Evolutionary conservation across 2,329 filamentous ascomycete genomes (phyloP).

Genomic region (Raffaelea albimanens): DNA sequence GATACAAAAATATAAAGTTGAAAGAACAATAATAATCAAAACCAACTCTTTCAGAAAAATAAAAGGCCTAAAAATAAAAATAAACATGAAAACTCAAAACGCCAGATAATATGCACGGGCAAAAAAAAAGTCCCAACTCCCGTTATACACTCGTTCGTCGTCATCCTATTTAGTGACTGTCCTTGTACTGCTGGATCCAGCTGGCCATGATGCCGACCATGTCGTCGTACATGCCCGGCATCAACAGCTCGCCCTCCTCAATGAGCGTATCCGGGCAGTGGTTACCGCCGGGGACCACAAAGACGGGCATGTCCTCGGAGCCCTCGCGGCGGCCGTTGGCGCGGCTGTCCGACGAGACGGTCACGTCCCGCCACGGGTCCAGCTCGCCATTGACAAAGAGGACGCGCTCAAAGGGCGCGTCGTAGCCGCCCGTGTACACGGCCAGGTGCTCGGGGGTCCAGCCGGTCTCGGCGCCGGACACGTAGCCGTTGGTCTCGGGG

Average conservation of each 20-base stretch:
- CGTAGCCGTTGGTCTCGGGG: constrained; percentile 22
- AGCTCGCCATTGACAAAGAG: constrained; percentile 30
- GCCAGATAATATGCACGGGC: too few species aligned
- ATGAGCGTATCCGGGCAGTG: constrained; percentile 36
- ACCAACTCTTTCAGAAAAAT: too few species aligned
- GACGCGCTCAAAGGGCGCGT: constrained; percentile 26
- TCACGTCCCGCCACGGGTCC: constrained; percentile 31
- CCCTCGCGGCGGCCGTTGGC: constrained; percentile 26
- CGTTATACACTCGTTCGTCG: too few species aligned
- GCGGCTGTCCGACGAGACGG: constrained; percentile 25
- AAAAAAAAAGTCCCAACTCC: too few species aligned
- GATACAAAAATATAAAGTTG: too few species aligned
- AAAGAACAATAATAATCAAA: too few species aligned
- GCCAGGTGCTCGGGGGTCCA: constrained; percentile 26
- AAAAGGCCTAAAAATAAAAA: not conserved
- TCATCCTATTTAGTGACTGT: not conserved
- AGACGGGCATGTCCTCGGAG: constrained; percentile 22
- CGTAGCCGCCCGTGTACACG: constrained; percentile 29
- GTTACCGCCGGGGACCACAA: constrained; percentile 25
- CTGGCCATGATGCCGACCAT: constrained; percentile 4
- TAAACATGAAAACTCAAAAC: not conserved
- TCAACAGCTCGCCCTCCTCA: too few species aligned
- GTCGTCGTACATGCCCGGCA: too few species aligned
- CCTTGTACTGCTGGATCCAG: constrained; percentile 7
- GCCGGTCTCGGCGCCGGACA: constrained; percentile 23